Evolutionary conservation across 2,329 filamentous ascomycete species (phyloP), one percentile per base, ranked within the genome.

Genomic region (Penicillium rolfsii): DNA sequence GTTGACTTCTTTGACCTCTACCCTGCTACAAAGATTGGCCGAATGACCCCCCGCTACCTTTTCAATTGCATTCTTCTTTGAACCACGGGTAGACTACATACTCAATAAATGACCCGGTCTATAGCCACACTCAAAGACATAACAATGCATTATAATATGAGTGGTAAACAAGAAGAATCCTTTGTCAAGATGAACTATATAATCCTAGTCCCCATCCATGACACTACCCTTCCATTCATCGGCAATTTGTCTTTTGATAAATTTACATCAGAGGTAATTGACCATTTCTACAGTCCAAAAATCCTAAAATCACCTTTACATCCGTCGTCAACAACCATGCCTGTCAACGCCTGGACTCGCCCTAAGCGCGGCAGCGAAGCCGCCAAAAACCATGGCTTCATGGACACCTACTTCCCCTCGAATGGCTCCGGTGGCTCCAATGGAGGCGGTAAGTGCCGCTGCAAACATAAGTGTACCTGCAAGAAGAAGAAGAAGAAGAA

Each of bases 371-470:
- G 30, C 49, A 35, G 30, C 49, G 30, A 35, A 14, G 30, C 30
- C 30, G 49, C 49, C n/a, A 38, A 52, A 22, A 52, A 52, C 11
- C 49, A 52, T 7, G 22, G 49, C 49, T 52, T 52, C 49, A 36
- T 52, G n/a, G 49, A 38, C 7, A 52, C 49, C 6, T 52, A 52
- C 14, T 52, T 52, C 33, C 49, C 49, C 19, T 36, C n/a, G 3
- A 38, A 52, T 19, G 49, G 14, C 24, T 48, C 45, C 45, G 24
- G 24, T 2, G 3, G 45, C 45, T 48, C 45, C 2, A 9, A 16
- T 14, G 26, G 26, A 8, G 26, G 45, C n/a, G 7, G 14, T 11
- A 48, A 48, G 26, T 48, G 45, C 26, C 24, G 45, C 14, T 48
- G 26, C 26, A 48, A 30, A 4, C 14, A 30, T 26, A 48, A 48